Evolutionary conservation across 2,329 filamentous ascomycete genomes (phyloP), one percentile per base, ranked within the genome.

Genomic region (Hortaea sp.): DNA sequence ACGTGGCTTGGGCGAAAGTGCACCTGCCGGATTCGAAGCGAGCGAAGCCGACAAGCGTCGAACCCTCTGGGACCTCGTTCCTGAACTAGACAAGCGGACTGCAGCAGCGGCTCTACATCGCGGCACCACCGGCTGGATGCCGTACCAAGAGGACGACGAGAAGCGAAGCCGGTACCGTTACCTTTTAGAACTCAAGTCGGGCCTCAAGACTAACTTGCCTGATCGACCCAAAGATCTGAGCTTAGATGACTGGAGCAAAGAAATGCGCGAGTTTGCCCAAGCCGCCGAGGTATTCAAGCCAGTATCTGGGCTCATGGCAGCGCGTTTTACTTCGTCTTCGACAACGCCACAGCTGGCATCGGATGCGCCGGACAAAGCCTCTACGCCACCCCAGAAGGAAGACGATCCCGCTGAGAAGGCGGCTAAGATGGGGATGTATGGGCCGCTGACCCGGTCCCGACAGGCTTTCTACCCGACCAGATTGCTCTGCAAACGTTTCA

Each of bases 401-500:
- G 74, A 81, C 50, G 85, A 95, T 58, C 83, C 89, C 0, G 87
- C 88, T 7, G 84, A 89, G 61, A 82, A 87, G 56, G 92, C 92
- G 1, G 92, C 92, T 6, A 85, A 77, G 58, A 70, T 95, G 61
- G 88, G 88, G 47, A 95, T 97, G 88, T 95, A 89, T 66, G 92
- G 92, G 1, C 76, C 81, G 10, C 77, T 97, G 79, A 98, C 92
- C 3, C 75, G 92, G 50, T 79, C 75, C 20, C 72, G 75, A 0
- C 65, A 78, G 6, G 77, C 81, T 4, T 97, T 95, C 65, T 82
- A 82, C 56, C 92, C 92, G 1, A 82, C 84, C 1, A 75, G 88
- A 45, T 68, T 98, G 37, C 68, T 97, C n/a, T 97, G 90, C 68
- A 98, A 97, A 64, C 77, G 92, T 6, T 95, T 98, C 67, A 88